Evolutionary conservation across 2,329 filamentous ascomycete species (phyloP).

Genomic region (Aspergillus aculeatus): DNA sequence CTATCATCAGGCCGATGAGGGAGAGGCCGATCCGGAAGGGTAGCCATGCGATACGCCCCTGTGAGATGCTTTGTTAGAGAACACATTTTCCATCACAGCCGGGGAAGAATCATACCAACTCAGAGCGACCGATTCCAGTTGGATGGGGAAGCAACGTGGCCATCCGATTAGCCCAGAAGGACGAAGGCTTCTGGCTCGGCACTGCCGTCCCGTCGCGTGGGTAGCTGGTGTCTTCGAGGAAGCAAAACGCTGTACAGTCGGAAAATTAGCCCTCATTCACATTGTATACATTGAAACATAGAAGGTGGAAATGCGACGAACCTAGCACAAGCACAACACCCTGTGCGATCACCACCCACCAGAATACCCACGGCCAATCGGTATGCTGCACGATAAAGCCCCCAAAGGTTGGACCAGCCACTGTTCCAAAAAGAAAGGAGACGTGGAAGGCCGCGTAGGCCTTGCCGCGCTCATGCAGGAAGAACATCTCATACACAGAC

Average conservation of each 20-base stretch:
- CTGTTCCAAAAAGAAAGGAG: not conserved
- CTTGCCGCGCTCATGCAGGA: conserved; percentile 1
- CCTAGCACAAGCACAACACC: not conserved
- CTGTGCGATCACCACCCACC: not conserved
- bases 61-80: not conserved
- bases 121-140: not conserved
- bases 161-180: not conserved
- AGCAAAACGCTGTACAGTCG: not conserved
- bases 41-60: not conserved
- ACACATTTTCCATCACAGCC: too few species aligned
- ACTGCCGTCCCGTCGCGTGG: not conserved
- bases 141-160: not conserved
- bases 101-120: not conserved
- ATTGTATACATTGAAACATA: too few species aligned
- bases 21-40: not conserved
- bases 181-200: not conserved
- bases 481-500: conserved; percentile 1
- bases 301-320: not conserved
- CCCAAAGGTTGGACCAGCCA: not conserved
- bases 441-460: not conserved
- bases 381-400: conserved; percentile 2
- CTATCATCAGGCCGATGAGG: not conserved
- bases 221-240: not conserved
- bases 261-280: not conserved
- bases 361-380: not conserved